Conservation (phyloP, 2,329 filamentous ascomycete species). For the Aspergillus pseudotamarii region DNA sequence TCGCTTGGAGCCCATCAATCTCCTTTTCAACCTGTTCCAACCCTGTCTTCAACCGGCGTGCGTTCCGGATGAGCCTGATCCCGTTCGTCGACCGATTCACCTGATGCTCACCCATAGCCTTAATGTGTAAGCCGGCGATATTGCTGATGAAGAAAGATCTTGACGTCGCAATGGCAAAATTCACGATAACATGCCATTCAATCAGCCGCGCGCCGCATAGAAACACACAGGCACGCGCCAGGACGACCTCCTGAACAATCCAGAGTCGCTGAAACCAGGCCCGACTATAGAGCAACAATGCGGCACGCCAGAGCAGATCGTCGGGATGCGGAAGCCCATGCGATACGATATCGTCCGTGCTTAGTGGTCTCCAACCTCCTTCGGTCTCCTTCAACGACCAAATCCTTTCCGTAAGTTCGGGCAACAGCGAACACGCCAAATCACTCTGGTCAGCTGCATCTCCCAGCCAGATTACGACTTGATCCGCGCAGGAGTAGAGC, state of each 20-base stretch:
- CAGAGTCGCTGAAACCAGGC: slow-evolving; percentile 2
- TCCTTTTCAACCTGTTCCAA: not conserved
- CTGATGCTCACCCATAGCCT: not conserved
- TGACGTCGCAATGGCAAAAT: not conserved
- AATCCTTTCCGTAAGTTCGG: not conserved
- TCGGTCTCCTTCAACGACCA: not conserved
- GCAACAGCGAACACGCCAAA: not conserved
- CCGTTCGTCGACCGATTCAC: not conserved
- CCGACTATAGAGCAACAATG: not conserved
- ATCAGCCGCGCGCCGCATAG: not conserved
- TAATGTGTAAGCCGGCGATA: not conserved
- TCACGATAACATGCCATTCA: not conserved
- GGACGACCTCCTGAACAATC: not conserved
- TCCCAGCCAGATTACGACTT: not conserved
- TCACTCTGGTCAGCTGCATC: not conserved
- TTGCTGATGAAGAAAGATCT: not conserved
- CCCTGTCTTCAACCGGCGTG: not conserved
- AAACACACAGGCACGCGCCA: not conserved
- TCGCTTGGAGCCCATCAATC: not conserved
- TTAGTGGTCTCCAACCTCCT: not conserved
- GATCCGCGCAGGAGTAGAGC: not conserved
- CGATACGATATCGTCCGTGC: not conserved
- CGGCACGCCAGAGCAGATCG: not conserved
- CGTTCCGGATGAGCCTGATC: not conserved
- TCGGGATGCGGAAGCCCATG: not conserved